A percentile compares a stretch with the other conserved stretches of the same genome.
These are phyloP conservation scores for Reutealis trisperma DNA, from an alignment of 345 rosid genomes.

Conservation along the genomic window DNA sequence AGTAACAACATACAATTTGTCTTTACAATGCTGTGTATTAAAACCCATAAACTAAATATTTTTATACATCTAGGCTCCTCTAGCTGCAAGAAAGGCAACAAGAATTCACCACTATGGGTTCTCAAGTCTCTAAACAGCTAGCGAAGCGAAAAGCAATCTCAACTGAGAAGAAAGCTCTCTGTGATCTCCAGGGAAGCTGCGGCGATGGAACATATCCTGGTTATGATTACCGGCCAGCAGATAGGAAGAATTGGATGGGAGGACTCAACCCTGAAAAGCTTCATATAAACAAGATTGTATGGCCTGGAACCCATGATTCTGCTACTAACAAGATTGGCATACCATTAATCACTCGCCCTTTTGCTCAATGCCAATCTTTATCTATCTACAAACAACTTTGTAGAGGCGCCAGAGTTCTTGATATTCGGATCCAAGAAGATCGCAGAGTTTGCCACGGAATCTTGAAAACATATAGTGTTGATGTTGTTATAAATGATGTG, in stretches of 20 bases:
- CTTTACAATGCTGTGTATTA: constrained; percentile 17
- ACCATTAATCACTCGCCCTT: constrained; percentile 66
- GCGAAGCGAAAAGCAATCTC: constrained; percentile 49
- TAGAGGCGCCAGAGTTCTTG: constrained; percentile 66
- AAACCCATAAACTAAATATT: constrained; percentile 4
- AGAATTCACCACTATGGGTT: constrained; percentile 48
- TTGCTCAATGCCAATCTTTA: constrained; percentile 84
- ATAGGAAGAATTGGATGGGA: constrained; percentile 80
- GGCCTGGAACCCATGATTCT: constrained; percentile 98
- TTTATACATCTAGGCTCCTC: background rate
- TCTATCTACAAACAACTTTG: constrained; percentile 74
- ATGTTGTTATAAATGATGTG: constrained; percentile 61
- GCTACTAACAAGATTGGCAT: constrained; percentile 90
- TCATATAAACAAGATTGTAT: constrained; percentile 69
- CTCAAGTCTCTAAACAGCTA: constrained; percentile 60
- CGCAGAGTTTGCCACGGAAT: constrained; percentile 84
- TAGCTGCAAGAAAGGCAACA: background rate
- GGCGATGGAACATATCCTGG: constrained; percentile 64
- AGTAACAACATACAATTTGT: constrained; percentile 4
- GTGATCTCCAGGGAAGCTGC: constrained; percentile 42
- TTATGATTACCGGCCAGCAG: constrained; percentile 54
- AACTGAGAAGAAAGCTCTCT: constrained; percentile 53
- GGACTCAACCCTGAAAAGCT: constrained; percentile 56
- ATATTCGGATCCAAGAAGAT: constrained; percentile 69
- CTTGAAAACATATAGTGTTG: constrained; percentile 62